These are phyloP conservation scores for Corynespora cassiicola DNA, from an alignment of 2,329 filamentous ascomycete species.

Conservation along the genomic window DNA sequence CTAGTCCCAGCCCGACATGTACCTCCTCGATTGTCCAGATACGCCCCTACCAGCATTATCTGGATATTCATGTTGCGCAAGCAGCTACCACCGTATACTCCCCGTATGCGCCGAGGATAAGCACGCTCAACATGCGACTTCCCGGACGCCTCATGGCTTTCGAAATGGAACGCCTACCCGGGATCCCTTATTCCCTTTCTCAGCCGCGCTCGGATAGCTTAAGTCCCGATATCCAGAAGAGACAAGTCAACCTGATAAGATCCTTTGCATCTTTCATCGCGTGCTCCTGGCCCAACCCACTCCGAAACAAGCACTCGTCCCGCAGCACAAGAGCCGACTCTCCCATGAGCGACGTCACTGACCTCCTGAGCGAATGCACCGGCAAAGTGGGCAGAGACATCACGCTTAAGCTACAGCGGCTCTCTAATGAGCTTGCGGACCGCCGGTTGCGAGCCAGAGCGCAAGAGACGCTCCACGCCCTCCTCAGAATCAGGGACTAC, in stretches of 20 bases:
- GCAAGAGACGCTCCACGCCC: constrained; percentile 4
- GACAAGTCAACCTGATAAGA: constrained; percentile 28
- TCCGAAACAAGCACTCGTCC: too few species aligned
- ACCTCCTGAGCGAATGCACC: constrained; percentile 23
- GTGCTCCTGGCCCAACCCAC: constrained; percentile 21
- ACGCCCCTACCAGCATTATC: constrained; percentile 27
- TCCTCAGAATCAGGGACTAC: constrained; percentile 56
- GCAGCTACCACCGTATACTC: constrained; percentile 29
- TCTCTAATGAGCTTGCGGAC: constrained; percentile 32
- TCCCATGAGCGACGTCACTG: constrained; percentile 15
- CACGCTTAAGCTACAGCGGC: constrained; percentile 26
- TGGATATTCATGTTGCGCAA: constrained; percentile 24
- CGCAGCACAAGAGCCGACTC: constrained; percentile 23
- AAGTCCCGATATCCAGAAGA: constrained; percentile 4
- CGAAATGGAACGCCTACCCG: constrained; percentile 32
- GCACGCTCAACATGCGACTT: constrained; percentile 12
- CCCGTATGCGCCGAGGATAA: constrained; percentile 25
- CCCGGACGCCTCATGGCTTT: constrained; percentile 24
- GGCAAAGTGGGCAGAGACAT: constrained; percentile 39
- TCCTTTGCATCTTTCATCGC: constrained; percentile 37
- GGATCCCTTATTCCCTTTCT: constrained; percentile 26
- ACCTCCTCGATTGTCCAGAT: constrained; percentile 30
- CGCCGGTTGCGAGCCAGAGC: constrained; percentile 24
- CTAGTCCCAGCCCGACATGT: background rate
- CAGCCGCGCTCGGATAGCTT: constrained; percentile 9